A percentile compares a stretch with the other conserved stretches of the same genome.
Conservation (phyloP, 345 rosid species). For the Rubroshorea leprosula region DNA sequence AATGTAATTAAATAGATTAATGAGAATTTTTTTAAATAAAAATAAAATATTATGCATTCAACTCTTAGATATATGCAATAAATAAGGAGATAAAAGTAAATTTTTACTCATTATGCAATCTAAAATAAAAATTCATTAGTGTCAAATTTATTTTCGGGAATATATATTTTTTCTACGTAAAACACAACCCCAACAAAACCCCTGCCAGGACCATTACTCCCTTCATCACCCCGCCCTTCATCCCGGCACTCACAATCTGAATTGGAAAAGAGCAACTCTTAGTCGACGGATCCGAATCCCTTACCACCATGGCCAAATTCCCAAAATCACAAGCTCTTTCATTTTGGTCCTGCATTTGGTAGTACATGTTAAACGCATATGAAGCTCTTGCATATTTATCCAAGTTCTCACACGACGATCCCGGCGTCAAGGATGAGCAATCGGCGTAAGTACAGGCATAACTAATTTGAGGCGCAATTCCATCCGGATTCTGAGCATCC, state of each 20-base stretch:
- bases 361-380: conserved; percentile 74
- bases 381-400: conserved; percentile 33
- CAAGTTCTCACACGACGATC: conserved; percentile 38
- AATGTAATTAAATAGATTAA: too few species aligned
- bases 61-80: too few species aligned
- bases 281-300: conserved; percentile 34
- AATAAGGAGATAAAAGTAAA: too few species aligned
- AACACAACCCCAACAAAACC: conserved; percentile 16
- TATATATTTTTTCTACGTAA: neutral
- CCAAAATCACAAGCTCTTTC: conserved; percentile 57
- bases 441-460: conserved; percentile 59
- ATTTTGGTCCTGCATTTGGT: conserved; percentile 51
- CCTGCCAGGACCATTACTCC: conserved; percentile 14
- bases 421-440: conserved; percentile 39
- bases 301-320: conserved; percentile 44
- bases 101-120: too few species aligned
- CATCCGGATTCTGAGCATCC: conserved; percentile 6
- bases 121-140: neutral
- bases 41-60: too few species aligned
- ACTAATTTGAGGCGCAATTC: conserved; percentile 18
- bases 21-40: too few species aligned
- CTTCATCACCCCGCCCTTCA: conserved; percentile 17
- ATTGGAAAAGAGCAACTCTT: conserved; percentile 52
- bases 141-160: neutral
- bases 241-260: conserved; percentile 41